These are phyloP conservation scores for Dendrobium nobile DNA, from an alignment of 106 monocot genomes.

Conservation along the genomic window DNA sequence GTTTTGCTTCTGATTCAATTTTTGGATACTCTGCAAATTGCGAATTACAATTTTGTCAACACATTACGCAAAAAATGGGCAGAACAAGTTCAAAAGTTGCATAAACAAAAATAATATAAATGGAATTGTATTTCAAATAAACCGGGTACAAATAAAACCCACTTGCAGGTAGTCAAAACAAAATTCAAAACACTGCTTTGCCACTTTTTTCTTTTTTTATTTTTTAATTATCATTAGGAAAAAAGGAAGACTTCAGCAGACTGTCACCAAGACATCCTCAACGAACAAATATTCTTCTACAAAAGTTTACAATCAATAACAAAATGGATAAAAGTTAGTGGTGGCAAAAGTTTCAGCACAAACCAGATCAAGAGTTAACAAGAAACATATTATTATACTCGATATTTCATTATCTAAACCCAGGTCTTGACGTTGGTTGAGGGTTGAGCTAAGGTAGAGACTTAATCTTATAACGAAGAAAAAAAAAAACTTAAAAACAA, in stretches of 20 bases:
- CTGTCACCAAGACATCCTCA: not conserved
- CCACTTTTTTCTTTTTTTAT: not conserved
- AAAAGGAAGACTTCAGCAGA: not conserved
- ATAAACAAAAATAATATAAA: no score
- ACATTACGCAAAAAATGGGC: not conserved
- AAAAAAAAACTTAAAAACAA: no score
- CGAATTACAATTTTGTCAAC: not conserved
- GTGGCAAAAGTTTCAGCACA: no score
- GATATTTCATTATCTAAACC: not conserved
- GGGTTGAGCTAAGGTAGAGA: not conserved
- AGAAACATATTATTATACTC: not conserved
- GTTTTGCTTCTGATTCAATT: conserved; percentile 63
- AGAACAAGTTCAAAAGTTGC: not conserved
- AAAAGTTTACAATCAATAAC: not conserved
- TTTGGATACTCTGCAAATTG: conserved; percentile 69
- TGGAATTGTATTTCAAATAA: no score
- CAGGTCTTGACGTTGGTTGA: not conserved
- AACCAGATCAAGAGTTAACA: no score
- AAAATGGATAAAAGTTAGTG: not conserved
- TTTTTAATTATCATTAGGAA: not conserved
- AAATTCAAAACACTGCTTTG: not conserved
- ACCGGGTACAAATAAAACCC: no score
- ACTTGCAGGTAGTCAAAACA: no score
- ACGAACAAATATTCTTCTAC: no score
- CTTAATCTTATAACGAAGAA: not conserved